Evolutionary conservation across 441 rosid species (phyloP).

Genomic region (Gossypium trilobum): DNA sequence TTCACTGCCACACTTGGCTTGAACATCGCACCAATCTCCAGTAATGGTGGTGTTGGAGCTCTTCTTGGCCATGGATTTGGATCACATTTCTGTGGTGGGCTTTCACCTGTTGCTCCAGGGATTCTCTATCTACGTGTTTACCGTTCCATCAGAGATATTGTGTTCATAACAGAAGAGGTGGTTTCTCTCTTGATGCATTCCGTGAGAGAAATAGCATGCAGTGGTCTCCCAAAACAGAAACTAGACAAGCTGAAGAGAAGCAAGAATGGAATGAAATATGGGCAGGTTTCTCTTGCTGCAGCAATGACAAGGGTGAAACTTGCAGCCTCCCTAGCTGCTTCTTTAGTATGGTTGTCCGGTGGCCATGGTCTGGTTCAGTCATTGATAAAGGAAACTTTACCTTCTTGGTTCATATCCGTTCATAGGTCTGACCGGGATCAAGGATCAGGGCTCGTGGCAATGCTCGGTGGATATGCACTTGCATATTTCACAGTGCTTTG

Average conservation of each 20-base stretch:
- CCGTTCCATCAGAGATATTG: slow-evolving; percentile 52
- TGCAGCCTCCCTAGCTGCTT: slow-evolving; percentile 61
- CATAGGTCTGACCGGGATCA: slow-evolving; percentile 47
- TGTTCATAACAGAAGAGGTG: slow-evolving; percentile 49
- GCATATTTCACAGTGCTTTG: slow-evolving; percentile 56
- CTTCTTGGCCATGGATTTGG: slow-evolving; percentile 82
- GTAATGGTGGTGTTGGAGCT: slow-evolving; percentile 61
- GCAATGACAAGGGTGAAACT: slow-evolving; percentile 57
- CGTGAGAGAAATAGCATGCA: slow-evolving; percentile 47
- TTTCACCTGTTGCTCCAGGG: slow-evolving; percentile 73
- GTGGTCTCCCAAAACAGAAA: slow-evolving; percentile 34
- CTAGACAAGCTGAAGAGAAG: slow-evolving; percentile 36
- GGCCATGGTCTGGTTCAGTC: slow-evolving; percentile 51
- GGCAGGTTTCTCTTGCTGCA: slow-evolving; percentile 48
- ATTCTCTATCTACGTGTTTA: slow-evolving; percentile 61
- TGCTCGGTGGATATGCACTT: slow-evolving; percentile 61
- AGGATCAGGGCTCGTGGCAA: slow-evolving; percentile 44
- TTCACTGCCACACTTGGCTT: slow-evolving; percentile 61
- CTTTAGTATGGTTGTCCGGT: slow-evolving; percentile 64
- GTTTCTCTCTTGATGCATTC: slow-evolving; percentile 57
- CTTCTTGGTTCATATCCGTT: slow-evolving; percentile 60
- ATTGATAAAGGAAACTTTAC: slow-evolving; percentile 55
- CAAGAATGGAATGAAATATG: slow-evolving; percentile 44
- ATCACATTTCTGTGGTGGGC: slow-evolving; percentile 60
- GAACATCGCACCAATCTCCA: slow-evolving; percentile 37